Evolutionary conservation across 2,329 filamentous ascomycete genomes (phyloP).

Genomic region (Trichoderma lentiforme): DNA sequence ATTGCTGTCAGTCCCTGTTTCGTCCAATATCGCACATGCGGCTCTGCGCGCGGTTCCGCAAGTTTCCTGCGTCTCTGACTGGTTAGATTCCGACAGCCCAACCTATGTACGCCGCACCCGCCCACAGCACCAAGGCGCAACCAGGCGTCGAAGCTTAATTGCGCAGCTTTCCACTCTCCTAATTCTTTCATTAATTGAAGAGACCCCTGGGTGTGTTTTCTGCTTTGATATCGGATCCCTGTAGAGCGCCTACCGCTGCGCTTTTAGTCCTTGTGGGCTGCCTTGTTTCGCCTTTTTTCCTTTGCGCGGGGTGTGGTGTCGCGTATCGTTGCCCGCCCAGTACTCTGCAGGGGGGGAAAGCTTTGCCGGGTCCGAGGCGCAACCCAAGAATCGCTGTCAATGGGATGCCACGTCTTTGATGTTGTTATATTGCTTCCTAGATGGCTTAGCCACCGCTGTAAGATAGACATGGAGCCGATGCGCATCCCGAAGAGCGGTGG

Average conservation of each 20-base stretch:
- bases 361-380: not conserved
- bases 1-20: not conserved
- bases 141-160: not conserved
- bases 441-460: not conserved
- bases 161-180: not conserved
- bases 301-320: not conserved
- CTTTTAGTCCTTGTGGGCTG: not conserved
- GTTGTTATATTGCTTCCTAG: not conserved
- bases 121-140: not conserved
- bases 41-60: slow-evolving; percentile 12
- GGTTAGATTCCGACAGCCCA: not conserved
- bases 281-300: not conserved
- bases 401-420: not conserved
- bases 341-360: not conserved
- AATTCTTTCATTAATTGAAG: not conserved
- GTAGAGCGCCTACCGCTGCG: not conserved
- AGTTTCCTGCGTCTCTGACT: not conserved
- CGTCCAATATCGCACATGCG: not conserved
- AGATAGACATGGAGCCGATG: not conserved
- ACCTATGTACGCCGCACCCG: not conserved
- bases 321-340: not conserved
- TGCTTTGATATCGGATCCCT: not conserved
- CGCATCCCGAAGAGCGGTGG: not conserved
- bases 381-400: not conserved
- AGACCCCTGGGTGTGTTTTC: not conserved